Percentiles rank a stretch among this genome's conserved stretches.
Conservation (phyloP, 108 stramenopile genomes). For the Fragilariopsis cylindrus region DNA sequence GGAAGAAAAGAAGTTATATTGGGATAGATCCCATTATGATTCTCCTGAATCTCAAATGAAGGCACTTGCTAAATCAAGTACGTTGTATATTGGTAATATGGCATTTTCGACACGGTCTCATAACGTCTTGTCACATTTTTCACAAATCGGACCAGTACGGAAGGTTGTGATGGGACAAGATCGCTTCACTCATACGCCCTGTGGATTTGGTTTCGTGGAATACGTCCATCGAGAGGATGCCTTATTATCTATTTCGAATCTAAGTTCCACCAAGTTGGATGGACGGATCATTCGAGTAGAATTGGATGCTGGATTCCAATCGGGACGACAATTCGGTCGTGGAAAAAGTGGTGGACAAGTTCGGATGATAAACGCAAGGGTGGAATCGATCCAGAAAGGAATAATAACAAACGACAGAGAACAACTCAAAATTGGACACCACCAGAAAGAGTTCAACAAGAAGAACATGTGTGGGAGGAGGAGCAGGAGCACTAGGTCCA, state of each 20-base stretch:
- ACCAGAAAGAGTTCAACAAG: constrained; percentile 3
- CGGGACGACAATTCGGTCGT: constrained; percentile 94
- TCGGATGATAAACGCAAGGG: constrained; percentile 78
- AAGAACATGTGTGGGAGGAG: background rate
- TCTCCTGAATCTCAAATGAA: constrained; percentile 70
- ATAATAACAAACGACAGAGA: background rate
- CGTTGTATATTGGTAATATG: constrained; percentile 95
- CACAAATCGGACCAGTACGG: constrained; percentile 78
- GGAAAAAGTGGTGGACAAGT: constrained; percentile 94
- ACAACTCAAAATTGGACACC: constrained; percentile 21
- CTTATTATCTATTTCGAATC: constrained; percentile 63
- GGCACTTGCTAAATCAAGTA: constrained; percentile 64
- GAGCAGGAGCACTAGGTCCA: background rate
- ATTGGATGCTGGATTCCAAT: constrained; percentile 93
- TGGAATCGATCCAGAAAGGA: constrained; percentile 21
- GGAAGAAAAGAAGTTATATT: constrained; percentile 72
- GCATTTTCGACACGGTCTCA: constrained; percentile 89
- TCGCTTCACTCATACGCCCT: constrained; percentile 79
- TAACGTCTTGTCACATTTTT: constrained; percentile 86
- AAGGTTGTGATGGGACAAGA: constrained; percentile 93
- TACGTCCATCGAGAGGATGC: constrained; percentile 76
- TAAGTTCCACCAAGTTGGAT: constrained; percentile 89
- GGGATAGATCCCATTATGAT: constrained; percentile 85
- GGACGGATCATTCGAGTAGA: constrained; percentile 93
- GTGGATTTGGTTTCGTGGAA: constrained; percentile 96